Base-by-base conservation (phyloP, 108 stramenopile species). In the Stephanodiscus triporus region DNA sequence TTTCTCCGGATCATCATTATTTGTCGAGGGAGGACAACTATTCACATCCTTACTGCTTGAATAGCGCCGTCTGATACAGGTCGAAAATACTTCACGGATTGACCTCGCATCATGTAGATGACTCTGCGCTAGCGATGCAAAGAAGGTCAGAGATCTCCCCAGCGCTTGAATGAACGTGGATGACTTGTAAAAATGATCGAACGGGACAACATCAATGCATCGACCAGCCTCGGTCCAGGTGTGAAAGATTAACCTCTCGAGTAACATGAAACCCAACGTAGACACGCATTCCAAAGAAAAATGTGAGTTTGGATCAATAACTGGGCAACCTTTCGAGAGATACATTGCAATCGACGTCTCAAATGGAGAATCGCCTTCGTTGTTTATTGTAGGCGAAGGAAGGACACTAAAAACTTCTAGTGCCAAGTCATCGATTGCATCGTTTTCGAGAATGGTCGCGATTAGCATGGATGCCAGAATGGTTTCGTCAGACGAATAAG, bases 391-490 rank as follows among this genome's bases (percentile, higher is more conserved):
- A 24, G 67, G 63, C 19, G 64, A 60, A 30, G 88, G 73, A 20
- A 94, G 57, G 9, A 90, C 49, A 4, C 78, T 80, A 27, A 91
- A 70, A 55, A 75, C 54, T 40, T 70, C 66, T 27, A 91, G 70
- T 9, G 85, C 73, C 13, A 81, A 51, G 34, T 70, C 71, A 69
- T 90, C 93, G 23, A 89, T 76, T 14, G 85, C 85, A 11, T 85
- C 87, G 27, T 87, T 85, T 23, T 86, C 69, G 10, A 94, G 62
- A 8, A 87, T 61, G 22, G 81, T 78, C 58, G 88, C 89, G 50
- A 94, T 23, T 26, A 94, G 60, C 69, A 90, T 86, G 16, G 86
- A 83, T 10, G 81, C 78, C 20, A 88, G 70, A 22, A 81, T 66
- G 43, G 83, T 54, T 14, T 73, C 80, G 16, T 81, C 80, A 2